Base-by-base conservation (phyloP, 345 rosid species). In the Murraya paniculata region DNA sequence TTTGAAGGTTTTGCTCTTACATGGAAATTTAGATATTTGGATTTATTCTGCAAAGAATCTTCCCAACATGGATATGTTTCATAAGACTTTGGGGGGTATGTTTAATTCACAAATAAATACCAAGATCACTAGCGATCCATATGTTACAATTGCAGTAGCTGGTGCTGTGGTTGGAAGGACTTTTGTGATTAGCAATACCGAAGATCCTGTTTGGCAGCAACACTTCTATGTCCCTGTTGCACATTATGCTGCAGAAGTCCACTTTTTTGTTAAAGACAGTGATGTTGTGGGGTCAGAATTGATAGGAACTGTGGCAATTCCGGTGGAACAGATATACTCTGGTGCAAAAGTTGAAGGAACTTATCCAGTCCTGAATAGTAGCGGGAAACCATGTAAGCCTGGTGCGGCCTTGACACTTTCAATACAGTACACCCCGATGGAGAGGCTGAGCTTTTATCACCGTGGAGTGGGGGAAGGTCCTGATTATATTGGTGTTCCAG, bases 1-100 rank as follows among this genome's bases (percentile, higher is more conserved):
- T 53, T 79, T 92, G 87, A 92, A 79, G 84, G 92, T 90, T 85
- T 90, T 91, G 73, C 87, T 95, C 39, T 74, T 95, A 36, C 99
- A 95, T 75, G 99, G 99, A n/a, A 90, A 91, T 85, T 83, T 95
- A 82, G 98, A 95, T 82, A 91, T 93, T 56, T 89, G 87, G 90
- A 86, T 95, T 45, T 79, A 61, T 79, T 85, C 86, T 71, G 98
- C 99, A 4, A 87, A 71, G 68, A 89, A 89, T 85, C 98, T 95
- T 65, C 99, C 98, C 64, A 95, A 95, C 86, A 91, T 93, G 98
- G 99, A 93, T 80, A 81, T 90, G 88, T 90, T 95, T 80, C 97
- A 90, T 64, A 95, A 82, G 82, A 93, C 97, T 21, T 71, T 95
- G 68, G 99, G 94, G 18, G 92, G 90, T 77, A 69, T 95, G 81